These are phyloP conservation scores for Metroxylon sagu DNA, from an alignment of 176 grass and related monocot species.

Conservation along the genomic window DNA sequence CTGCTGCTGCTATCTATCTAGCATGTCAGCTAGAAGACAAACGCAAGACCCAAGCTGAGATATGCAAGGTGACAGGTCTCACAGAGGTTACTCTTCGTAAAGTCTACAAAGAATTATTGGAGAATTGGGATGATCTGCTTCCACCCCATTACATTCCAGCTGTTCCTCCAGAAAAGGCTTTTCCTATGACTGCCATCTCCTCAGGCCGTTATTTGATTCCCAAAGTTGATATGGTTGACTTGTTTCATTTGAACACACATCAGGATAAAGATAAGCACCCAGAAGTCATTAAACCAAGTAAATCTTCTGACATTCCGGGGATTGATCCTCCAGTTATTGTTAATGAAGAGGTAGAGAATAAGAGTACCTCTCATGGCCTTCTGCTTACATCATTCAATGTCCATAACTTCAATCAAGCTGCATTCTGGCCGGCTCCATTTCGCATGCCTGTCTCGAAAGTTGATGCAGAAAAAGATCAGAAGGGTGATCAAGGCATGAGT, in stretches of 20 bases:
- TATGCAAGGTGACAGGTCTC: conserved; percentile 92
- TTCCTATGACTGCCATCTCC: conserved; percentile 72
- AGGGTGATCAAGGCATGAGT: conserved; percentile 40
- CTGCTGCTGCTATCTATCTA: conserved; percentile 92
- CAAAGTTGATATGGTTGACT: conserved; percentile 36
- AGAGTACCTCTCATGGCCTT: conserved; percentile 24
- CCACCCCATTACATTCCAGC: conserved; percentile 87
- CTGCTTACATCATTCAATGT: conserved; percentile 23
- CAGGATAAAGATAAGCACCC: conserved; percentile 53
- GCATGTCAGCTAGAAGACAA: conserved; percentile 97
- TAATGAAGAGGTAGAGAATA: conserved; percentile 64
- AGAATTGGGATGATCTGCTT: conserved; percentile 91
- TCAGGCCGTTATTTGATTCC: conserved; percentile 46
- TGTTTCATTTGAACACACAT: conserved; percentile 18
- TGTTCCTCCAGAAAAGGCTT: conserved; percentile 80
- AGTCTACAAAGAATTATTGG: conserved; percentile 97
- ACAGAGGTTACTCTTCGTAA: conserved; percentile 96
- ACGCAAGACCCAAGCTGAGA: conserved; percentile 94
- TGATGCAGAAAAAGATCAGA: conserved; percentile 35
- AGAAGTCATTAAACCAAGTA: conserved; percentile 42
- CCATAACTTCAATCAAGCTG: conserved; percentile 35
- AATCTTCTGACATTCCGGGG: conserved; percentile 43
- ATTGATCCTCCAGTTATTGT: conserved; percentile 49
- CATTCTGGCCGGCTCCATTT: conserved; percentile 31
- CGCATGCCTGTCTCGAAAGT: conserved; percentile 18